Percentiles rank a stretch among this genome's conserved stretches.
Evolutionary conservation across 305 asterid species (phyloP).

Genomic region (Plantago rigida): DNA sequence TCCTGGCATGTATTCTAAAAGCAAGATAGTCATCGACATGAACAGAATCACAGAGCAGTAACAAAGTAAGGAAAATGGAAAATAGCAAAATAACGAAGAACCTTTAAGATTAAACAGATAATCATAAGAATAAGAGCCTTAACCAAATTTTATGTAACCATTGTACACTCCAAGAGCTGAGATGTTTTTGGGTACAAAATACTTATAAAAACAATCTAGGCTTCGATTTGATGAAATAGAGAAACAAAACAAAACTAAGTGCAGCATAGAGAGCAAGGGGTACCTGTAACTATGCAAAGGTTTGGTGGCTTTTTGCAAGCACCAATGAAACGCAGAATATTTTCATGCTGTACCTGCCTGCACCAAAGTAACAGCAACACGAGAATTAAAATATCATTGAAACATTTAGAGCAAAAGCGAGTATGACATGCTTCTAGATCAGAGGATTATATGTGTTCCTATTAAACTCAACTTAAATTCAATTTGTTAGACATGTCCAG

Average conservation of each 20-base stretch:
- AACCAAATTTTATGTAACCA: too few species aligned
- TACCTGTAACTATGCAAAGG: conserved; percentile 81
- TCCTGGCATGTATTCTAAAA: conserved; percentile 78
- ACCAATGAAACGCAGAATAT: conserved; percentile 75
- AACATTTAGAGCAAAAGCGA: not conserved
- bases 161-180: too few species aligned
- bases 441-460: not conserved
- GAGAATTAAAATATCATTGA: conserved; percentile 18
- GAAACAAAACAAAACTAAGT: conserved; percentile 16
- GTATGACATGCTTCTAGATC: conserved; percentile 2
- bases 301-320: conserved; percentile 73
- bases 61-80: too few species aligned
- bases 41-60: conserved; percentile 18
- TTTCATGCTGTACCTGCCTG: conserved; percentile 81
- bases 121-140: not conserved
- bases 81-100: conserved; percentile 12
- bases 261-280: conserved; percentile 19
- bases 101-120: conserved; percentile 19
- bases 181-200: too few species aligned
- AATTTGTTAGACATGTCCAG: not conserved
- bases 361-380: conserved; percentile 24
- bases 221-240: conserved; percentile 4
- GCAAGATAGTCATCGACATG: conserved; percentile 24
- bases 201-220: not conserved
- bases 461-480: not conserved